Conservation (phyloP, 768 basidiomycete species). For the Russula sp. region DNA sequence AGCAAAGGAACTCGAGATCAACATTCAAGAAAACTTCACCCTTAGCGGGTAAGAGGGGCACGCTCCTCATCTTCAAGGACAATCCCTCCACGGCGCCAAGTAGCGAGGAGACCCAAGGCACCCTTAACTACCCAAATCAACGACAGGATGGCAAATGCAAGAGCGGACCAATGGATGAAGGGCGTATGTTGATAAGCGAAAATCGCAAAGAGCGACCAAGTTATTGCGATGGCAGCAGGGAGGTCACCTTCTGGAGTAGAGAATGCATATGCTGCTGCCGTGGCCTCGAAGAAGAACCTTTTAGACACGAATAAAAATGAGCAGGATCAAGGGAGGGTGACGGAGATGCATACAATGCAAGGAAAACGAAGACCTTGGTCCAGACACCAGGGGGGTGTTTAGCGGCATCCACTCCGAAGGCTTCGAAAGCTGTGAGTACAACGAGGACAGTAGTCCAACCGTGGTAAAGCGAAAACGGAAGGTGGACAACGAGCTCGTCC, state of each 20-base stretch:
- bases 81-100: conserved; percentile 40
- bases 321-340: neutral
- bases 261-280: conserved; percentile 92
- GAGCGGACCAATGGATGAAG: conserved; percentile 88
- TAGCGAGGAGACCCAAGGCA: conserved; percentile 42
- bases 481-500: conserved; percentile 88
- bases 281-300: conserved; percentile 88
- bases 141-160: conserved; percentile 79
- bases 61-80: conserved; percentile 81
- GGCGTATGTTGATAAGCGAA: conserved; percentile 63
- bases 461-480: conserved; percentile 94
- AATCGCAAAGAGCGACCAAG: conserved; percentile 92
- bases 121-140: conserved; percentile 82
- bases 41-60: conserved; percentile 59
- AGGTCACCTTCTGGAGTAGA: conserved; percentile 85
- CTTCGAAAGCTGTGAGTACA: conserved; percentile 76
- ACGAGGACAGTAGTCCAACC: conserved; percentile 87
- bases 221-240: conserved; percentile 84
- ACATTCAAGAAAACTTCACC: neutral
- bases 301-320: neutral
- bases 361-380: conserved; percentile 95
- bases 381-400: conserved; percentile 65
- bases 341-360: conserved; percentile 56
- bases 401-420: conserved; percentile 75
- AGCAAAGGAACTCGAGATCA: neutral